Base-by-base conservation (phyloP, 306 rosid genomes). In the Abrus precatorius region DNA sequence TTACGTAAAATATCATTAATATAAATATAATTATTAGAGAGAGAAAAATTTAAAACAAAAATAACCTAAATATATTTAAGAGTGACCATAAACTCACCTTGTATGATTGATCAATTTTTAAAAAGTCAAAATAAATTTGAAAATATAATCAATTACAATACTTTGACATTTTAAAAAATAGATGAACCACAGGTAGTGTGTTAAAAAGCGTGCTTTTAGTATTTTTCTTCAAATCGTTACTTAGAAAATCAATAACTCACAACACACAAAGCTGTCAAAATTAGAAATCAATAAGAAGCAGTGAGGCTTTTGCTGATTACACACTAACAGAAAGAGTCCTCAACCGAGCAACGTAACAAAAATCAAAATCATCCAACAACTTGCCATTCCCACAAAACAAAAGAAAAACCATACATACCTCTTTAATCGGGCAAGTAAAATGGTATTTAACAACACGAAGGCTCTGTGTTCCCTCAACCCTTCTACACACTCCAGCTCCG, bases 401-500 rank as follows among this genome's bases (percentile, higher is more conserved):
- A 9, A 57, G 36, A 9, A 38, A 69, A 29, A 7, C 4, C 44
- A 32, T 6, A 28, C 38, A n/a, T 67, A 83, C 89, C 86, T 52
- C n/a, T 64, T 6, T 27, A 12, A 86, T 6, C 9, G 86, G 86
- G 14, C 89, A 86, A 34, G 6, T 9, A 70, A 79, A 86, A 69
- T 36, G 79, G 74, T 65, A 54, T 6, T 57, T 75, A 55, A 62
- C 56, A 1, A 0, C 3, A 54, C 6, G 3, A 3, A 68, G 14
- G 5, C 36, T 74, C 56, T 27, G 34, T 0, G 1, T 5, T 12
- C 7, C 72, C 68, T 10, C 11, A 3, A 8, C 64, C 60, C 53
- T 79, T 68, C 45, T 7, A 61, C 89, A 86, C 5, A 86, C 89
- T 20, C 87, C 89, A 4, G 89, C 89, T 0, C 66, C 60, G 27